phyloP scores from a whole-genome alignment of 2,329 filamentous ascomycete genomes.

The Colletotrichum musae region DNA sequence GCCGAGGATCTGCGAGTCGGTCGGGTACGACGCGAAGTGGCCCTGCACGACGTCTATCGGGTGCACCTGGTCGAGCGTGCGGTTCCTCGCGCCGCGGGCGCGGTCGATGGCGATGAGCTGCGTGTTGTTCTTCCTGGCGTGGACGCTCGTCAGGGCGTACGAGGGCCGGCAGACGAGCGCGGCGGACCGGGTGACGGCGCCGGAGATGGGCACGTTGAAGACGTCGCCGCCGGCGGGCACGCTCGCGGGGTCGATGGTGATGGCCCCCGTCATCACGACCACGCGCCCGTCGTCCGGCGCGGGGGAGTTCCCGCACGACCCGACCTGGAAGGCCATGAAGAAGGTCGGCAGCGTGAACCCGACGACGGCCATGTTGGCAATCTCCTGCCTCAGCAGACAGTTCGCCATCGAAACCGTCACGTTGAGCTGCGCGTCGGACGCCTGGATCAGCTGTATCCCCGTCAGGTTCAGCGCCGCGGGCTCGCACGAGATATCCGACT shows the following conservation, averaged over 20 bases:
- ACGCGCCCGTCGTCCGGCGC: conserved; percentile 44
- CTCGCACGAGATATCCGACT: conserved; percentile 50
- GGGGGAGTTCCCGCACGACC: conserved; percentile 43
- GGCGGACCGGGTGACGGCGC: conserved; percentile 44
- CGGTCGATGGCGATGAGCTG: conserved; percentile 42
- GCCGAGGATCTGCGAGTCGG: conserved; percentile 28
- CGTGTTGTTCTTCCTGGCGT: conserved; percentile 45
- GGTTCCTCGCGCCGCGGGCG: conserved; percentile 8
- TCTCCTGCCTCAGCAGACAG: conserved; percentile 42
- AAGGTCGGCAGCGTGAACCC: conserved; percentile 38
- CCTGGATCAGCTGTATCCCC: conserved; percentile 43
- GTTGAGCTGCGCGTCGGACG: conserved; percentile 46
- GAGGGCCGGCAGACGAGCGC: conserved; percentile 48
- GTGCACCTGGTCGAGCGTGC: conserved; percentile 42
- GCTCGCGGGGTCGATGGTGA: conserved; percentile 39
- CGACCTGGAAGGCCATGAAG: conserved; percentile 44
- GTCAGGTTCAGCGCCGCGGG: conserved; percentile 46
- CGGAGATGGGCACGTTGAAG: conserved; percentile 40
- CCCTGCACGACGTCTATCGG: conserved; percentile 46
- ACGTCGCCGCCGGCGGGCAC: conserved; percentile 12
- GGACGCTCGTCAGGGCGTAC: conserved; percentile 45
- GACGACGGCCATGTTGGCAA: conserved; percentile 41
- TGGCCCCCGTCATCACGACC: conserved; percentile 44
- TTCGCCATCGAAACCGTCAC: conserved; percentile 46
- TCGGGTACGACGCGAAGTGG: conserved; percentile 44